Evolutionary conservation across 257 asterid species (phyloP).

Genomic region (Lavandula angustifolia): DNA sequence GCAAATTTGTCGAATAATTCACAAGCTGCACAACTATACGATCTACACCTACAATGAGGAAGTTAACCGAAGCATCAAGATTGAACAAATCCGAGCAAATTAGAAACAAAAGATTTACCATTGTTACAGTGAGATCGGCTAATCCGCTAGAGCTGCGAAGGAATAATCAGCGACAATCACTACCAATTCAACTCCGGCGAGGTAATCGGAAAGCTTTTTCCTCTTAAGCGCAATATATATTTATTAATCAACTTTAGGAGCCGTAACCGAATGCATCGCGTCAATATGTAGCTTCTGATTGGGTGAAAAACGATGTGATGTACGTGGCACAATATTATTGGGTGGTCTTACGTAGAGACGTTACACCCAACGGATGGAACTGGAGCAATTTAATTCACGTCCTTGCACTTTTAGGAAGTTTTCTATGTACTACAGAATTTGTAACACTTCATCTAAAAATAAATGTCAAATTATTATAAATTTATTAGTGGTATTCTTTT

Average conservation of each 20-base stretch:
- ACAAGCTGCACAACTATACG: background rate
- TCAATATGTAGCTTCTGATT: conserved; percentile 30
- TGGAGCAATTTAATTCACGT: too few species aligned
- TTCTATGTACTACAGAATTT: too few species aligned
- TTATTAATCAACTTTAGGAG: background rate
- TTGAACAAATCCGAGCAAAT: background rate
- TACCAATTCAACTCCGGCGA: conserved; percentile 26
- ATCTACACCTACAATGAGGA: conserved; percentile 16
- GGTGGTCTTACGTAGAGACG: background rate
- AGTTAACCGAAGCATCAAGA: background rate
- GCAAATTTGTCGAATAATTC: conserved; percentile 8
- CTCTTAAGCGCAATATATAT: background rate
- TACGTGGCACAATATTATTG: conserved; percentile 31
- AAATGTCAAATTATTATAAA: too few species aligned
- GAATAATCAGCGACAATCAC: background rate
- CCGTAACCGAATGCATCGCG: conserved; percentile 6
- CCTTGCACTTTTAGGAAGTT: too few species aligned
- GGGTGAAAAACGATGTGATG: conserved; percentile 27
- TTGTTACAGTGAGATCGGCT: conserved; percentile 32
- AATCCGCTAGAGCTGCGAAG: conserved; percentile 22
- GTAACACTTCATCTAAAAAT: too few species aligned
- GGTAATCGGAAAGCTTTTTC: conserved; percentile 25
- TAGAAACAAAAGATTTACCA: conserved; percentile 19
- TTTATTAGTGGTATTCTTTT: too few species aligned
- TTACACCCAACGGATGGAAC: too few species aligned